Evolutionary conservation across 208 protist genomes (phyloP).

Genomic region (Leishmania aethiopica): DNA sequence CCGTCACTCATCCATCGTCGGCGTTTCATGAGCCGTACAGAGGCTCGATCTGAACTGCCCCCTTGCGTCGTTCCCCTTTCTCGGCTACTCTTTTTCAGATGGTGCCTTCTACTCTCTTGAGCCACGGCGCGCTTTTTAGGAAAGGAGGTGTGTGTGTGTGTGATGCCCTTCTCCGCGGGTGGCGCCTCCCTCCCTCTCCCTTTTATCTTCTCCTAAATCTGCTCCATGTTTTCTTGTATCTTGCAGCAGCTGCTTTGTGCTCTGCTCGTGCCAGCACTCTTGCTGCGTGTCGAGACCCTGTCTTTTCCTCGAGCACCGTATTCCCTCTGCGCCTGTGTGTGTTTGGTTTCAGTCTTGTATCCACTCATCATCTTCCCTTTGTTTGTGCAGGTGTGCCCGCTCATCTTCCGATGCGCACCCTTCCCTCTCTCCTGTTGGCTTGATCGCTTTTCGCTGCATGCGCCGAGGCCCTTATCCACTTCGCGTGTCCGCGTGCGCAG

Average conservation of each 20-base stretch:
- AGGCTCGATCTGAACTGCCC: neutral
- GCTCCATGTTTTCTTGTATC: neutral
- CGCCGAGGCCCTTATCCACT: neutral
- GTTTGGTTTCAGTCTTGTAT: neutral
- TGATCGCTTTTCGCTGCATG: neutral
- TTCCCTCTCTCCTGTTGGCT: neutral
- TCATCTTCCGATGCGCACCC: neutral
- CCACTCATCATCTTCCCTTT: neutral
- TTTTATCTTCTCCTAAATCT: neutral
- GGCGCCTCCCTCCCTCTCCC: neutral
- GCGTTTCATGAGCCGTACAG: constrained; percentile 11
- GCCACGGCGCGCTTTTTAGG: neutral
- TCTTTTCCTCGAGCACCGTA: neutral
- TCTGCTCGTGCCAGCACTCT: no score
- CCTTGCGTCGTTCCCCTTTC: neutral
- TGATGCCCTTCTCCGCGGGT: neutral
- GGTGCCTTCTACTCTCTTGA: neutral
- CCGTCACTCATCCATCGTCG: neutral
- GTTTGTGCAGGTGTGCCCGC: neutral
- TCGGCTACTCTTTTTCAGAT: neutral
- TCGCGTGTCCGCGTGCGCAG: neutral
- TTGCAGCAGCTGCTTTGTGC: no score
- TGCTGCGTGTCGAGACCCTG: neutral
- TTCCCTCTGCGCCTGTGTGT: neutral
- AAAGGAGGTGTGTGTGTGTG: neutral